phyloP scores from a whole-genome alignment of 352 stramenopile genomes.

The Phytophthora litchii region DNA sequence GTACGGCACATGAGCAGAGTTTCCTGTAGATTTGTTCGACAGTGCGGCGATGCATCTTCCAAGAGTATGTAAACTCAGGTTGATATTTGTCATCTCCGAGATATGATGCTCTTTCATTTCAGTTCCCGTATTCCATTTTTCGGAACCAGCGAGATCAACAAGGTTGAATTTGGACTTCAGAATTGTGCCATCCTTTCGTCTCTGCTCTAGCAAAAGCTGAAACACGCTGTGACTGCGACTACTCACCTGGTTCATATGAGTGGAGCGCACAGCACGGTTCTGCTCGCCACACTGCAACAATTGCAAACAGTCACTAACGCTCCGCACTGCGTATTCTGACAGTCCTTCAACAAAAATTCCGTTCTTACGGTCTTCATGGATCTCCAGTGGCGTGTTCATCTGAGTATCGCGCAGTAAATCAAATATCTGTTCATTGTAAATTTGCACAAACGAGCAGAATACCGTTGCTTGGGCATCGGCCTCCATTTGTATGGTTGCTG shows the following conservation, averaged over 20 bases:
- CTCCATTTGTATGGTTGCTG: conserved; percentile 66
- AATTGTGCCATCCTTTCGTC: conserved; percentile 64
- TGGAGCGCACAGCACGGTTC: conserved; percentile 90
- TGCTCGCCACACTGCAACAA: conserved; percentile 86
- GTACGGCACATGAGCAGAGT: conserved; percentile 86
- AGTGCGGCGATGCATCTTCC: conserved; percentile 89
- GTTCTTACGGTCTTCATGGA: conserved; percentile 85
- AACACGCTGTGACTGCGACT: conserved; percentile 92
- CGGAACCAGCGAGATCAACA: conserved; percentile 93
- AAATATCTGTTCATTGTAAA: conserved; percentile 94
- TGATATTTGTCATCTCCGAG: conserved; percentile 95
- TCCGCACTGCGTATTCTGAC: conserved; percentile 89
- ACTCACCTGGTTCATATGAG: conserved; percentile 92
- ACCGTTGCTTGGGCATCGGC: conserved; percentile 48
- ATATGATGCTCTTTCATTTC: conserved; percentile 89
- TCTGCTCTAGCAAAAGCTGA: conserved; percentile 84
- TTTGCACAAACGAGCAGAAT: conserved; percentile 89
- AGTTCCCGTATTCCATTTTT: conserved; percentile 91
- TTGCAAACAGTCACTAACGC: conserved; percentile 85
- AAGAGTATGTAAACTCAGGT: conserved; percentile 92
- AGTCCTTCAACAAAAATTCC: conserved; percentile 93
- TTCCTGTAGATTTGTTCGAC: conserved; percentile 44
- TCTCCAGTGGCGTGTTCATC: conserved; percentile 77
- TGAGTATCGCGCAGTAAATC: conserved; percentile 86
- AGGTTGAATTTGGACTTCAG: conserved; percentile 95